Evolutionary conservation across 352 stramenopile species (phyloP).

Genomic region (Globisporangium solare): DNA sequence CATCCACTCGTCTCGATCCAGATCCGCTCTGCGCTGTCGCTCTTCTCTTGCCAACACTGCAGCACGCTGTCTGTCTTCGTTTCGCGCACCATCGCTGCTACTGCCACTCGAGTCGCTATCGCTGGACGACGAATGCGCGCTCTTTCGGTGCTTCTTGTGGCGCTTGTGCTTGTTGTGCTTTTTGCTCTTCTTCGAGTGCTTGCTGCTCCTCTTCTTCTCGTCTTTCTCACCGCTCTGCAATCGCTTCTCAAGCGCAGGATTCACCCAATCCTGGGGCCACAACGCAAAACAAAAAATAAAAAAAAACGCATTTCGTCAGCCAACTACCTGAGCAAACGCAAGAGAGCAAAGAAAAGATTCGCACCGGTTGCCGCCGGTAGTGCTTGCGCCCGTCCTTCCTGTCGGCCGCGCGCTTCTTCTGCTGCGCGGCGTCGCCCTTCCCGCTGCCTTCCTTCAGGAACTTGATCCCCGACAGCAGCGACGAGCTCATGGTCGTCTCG

Average conservation of each 20-base stretch:
- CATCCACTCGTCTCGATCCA: conserved; percentile 80
- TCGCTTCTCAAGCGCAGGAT: conserved; percentile 34
- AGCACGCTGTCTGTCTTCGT: conserved; percentile 6
- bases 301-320: neutral
- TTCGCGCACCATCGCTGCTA: conserved; percentile 9
- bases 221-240: conserved; percentile 18
- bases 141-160: conserved; percentile 22
- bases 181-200: conserved; percentile 6
- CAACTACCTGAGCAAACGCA: neutral
- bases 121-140: conserved; percentile 20
- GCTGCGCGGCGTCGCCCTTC: conserved; percentile 11
- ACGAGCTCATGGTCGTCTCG: conserved; percentile 27
- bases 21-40: conserved; percentile 6
- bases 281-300: neutral
- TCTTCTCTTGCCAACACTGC: neutral
- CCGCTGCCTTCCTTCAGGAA: conserved; percentile 41
- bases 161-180: conserved; percentile 39
- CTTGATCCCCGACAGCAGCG: conserved; percentile 62
- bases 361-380: conserved; percentile 21
- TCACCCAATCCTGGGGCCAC: conserved; percentile 36
- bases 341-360: neutral
- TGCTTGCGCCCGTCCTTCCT: conserved; percentile 13
- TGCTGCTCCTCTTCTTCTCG: conserved; percentile 17
- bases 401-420: conserved; percentile 11
- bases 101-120: conserved; percentile 9